These are phyloP conservation scores for Pseudomassariella vexata DNA, from an alignment of 2,329 filamentous ascomycete species.

Conservation along the genomic window DNA sequence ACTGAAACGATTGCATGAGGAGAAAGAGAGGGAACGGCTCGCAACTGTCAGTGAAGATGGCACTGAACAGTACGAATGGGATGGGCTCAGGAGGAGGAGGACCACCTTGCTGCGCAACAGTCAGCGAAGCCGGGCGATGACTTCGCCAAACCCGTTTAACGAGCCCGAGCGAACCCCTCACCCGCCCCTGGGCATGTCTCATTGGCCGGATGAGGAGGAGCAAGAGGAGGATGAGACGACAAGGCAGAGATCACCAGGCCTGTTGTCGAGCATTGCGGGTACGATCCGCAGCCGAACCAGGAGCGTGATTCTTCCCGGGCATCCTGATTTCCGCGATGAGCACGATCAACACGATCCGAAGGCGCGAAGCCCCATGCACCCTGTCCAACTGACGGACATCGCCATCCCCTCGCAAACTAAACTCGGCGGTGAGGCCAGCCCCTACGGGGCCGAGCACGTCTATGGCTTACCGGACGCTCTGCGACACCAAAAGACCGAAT, in stretches of 20 bases:
- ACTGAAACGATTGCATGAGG: slow-evolving; percentile 70
- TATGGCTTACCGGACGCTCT: slow-evolving; percentile 42
- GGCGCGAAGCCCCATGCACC: slow-evolving; percentile 51
- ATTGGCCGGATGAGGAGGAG: slow-evolving; percentile 66
- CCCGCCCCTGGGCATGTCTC: slow-evolving; percentile 82
- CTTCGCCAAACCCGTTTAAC: slow-evolving; percentile 21
- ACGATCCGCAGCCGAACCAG: slow-evolving; percentile 44
- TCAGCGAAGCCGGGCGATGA: slow-evolving; percentile 23
- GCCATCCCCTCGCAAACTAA: slow-evolving; percentile 43
- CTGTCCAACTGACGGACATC: slow-evolving; percentile 59
- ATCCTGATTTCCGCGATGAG: slow-evolving; percentile 33
- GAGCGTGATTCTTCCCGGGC: slow-evolving; percentile 32
- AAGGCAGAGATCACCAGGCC: slow-evolving; percentile 37
- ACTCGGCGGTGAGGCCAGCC: slow-evolving; percentile 32
- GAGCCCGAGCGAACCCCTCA: slow-evolving; percentile 39
- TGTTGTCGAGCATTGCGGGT: slow-evolving; percentile 52
- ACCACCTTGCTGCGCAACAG: slow-evolving; percentile 42
- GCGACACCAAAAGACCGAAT: slow-evolving; percentile 36
- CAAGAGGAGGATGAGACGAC: slow-evolving; percentile 47
- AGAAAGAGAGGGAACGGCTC: slow-evolving; percentile 66
- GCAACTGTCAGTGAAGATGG: slow-evolving; percentile 75
- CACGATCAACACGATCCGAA: slow-evolving; percentile 28
- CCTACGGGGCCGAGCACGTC: slow-evolving; percentile 38
- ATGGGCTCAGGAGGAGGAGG: slow-evolving; percentile 73
- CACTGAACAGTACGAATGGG: slow-evolving; percentile 70